Evolutionary conservation across 169 alveolate species (phyloP), one percentile per base, ranked within the genome.

Genomic region (Eimeria zaria): DNA sequence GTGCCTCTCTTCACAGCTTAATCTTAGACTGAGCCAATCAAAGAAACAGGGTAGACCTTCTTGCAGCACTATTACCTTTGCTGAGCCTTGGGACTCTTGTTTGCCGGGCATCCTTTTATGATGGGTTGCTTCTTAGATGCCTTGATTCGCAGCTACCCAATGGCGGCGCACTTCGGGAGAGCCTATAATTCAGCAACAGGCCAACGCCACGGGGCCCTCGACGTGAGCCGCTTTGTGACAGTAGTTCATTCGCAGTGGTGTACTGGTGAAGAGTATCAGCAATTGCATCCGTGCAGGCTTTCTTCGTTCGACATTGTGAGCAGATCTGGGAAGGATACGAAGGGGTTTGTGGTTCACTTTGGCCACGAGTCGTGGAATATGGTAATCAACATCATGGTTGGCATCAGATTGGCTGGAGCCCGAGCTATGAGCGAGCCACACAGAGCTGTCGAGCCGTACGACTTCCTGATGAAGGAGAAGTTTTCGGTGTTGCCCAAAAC

Each of bases 301-400:
- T 14, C 18, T 12, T n/a, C 67, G 22, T 39, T 51, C 3, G 88
- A 51, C 24, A 7, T 46, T 78, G 88, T 30, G 64, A 12, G 18
- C 85, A 88, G 95, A 44, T 11, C 64, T 12, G 69, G 84, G 7
- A 88, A 88, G 51, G 95, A 89, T 18, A 73, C 90, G 62, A 96
- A 96, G 90, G 98, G 98, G n/a, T 67, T 96, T 41, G 97, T 97
- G n/a, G 97, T 97, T 24, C 98, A 97, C 84, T 97, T 97, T 62
- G 98, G 98, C 9, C 98, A 97, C 48, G 97, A 95, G 87, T 88
- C 95, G 33, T 97, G 98, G 98, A 96, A 97, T 91, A 96, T 89
- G 92, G 98, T 97, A 30, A 51, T 95, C 53, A 69, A 89, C 96
- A 93, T 96, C 93, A 95, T 95, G 98, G 94, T 97, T 30, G 98